A percentile compares a stretch with the other conserved stretches of the same genome.
Evolutionary conservation across 176 grass and related monocot genomes (phyloP).

Genomic region (Cenchrus purpureus): DNA sequence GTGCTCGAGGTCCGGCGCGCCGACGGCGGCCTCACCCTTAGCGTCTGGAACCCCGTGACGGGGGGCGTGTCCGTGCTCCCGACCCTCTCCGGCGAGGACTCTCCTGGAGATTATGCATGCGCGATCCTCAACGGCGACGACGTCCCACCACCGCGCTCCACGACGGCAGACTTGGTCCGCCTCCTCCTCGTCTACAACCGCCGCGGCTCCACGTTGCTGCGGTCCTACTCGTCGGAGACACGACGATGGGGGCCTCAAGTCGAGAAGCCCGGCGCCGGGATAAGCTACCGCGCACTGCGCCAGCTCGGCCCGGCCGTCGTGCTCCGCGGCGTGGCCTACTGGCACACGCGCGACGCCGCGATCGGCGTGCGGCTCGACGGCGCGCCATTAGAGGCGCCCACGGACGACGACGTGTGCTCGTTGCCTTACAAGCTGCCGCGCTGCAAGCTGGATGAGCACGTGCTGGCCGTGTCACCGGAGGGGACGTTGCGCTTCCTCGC

Average conservation of each 20-base stretch:
- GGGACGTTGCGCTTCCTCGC: neutral
- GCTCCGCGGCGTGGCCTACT: conserved; percentile 20
- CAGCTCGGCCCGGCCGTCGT: neutral
- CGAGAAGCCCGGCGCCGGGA: neutral
- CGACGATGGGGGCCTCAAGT: neutral
- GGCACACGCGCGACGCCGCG: neutral
- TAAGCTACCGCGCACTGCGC: neutral
- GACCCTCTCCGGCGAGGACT: too few relatives aligned
- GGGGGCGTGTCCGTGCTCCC: too few relatives aligned
- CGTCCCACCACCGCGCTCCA: neutral
- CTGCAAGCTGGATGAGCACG: neutral
- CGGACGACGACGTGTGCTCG: neutral
- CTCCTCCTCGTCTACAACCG: conserved; percentile 33
- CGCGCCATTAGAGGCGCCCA: too few relatives aligned
- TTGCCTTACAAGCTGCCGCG: neutral
- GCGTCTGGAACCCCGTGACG: too few relatives aligned
- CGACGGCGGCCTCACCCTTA: too few relatives aligned
- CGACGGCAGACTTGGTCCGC: neutral
- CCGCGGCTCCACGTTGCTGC: conserved; percentile 6
- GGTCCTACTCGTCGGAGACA: conserved; percentile 20
- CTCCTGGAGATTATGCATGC: neutral
- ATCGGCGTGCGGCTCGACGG: conserved; percentile 12
- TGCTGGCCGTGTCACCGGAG: neutral
- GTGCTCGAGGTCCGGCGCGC: too few relatives aligned
- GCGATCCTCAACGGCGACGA: conserved; percentile 32